Percentiles rank a stretch among this genome's conserved stretches.
Conservation (phyloP, 176 grass and related monocot genomes). For the Paspalum notatum region DNA sequence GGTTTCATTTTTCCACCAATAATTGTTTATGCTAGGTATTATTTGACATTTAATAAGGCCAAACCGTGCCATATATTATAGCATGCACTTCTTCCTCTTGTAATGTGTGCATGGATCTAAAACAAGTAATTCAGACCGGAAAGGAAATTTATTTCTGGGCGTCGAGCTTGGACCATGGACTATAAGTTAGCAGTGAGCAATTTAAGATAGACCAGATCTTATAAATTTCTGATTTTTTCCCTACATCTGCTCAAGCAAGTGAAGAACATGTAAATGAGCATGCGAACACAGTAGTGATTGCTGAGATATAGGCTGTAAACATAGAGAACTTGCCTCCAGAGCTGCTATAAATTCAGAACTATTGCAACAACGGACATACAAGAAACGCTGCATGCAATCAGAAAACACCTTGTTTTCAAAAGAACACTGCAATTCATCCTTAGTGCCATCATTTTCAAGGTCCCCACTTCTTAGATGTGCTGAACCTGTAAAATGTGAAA, state of each 20-base stretch:
- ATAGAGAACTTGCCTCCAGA: slow-evolving; percentile 69
- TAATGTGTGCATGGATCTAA: not conserved
- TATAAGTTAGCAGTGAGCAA: slow-evolving; percentile 1
- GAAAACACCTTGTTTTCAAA: slow-evolving; percentile 51
- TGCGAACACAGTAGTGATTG: slow-evolving; percentile 14
- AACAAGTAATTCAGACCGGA: not conserved
- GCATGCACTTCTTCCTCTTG: not conserved
- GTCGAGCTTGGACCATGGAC: not conserved
- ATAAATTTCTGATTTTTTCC: not conserved
- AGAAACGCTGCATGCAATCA: slow-evolving; percentile 79
- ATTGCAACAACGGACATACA: slow-evolving; percentile 76
- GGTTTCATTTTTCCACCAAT: slow-evolving; percentile 13
- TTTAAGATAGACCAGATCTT: not conserved
- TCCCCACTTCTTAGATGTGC: slow-evolving; percentile 40
- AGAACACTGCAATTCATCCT: slow-evolving; percentile 21
- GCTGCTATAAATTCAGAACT: slow-evolving; percentile 73
- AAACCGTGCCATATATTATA: not conserved
- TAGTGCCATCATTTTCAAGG: slow-evolving; percentile 39
- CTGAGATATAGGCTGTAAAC: not conserved
- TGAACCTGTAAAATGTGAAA: slow-evolving; percentile 52
- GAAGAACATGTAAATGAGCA: slow-evolving; percentile 23
- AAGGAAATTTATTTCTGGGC: slow-evolving; percentile 1
- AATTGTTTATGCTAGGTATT: not conserved
- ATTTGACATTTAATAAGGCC: not conserved
- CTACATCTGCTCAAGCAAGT: slow-evolving; percentile 15